A percentile compares a stretch with the other conserved stretches of the same genome.
These are phyloP conservation scores for Strobilomyces confusus DNA, from an alignment of 768 basidiomycete species.

Conservation along the genomic window DNA sequence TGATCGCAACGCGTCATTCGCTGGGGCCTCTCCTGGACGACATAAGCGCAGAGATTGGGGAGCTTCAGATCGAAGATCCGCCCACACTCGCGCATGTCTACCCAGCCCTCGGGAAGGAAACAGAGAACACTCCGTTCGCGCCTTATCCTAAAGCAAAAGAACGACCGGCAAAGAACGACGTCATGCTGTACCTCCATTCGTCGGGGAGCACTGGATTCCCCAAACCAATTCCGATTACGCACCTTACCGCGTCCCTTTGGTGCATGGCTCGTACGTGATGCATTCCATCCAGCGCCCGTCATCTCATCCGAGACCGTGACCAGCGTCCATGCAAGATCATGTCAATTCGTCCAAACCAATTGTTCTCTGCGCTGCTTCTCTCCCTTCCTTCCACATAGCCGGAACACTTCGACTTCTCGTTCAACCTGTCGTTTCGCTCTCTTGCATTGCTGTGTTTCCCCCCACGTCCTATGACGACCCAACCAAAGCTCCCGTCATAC, in stretches of 20 bases:
- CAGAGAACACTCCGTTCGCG: not conserved
- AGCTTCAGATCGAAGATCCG: constrained; percentile 13
- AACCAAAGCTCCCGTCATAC: constrained; percentile 17
- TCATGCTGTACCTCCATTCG: constrained; percentile 41
- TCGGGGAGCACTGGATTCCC: constrained; percentile 38
- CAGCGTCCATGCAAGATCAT: constrained; percentile 12
- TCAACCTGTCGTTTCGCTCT: no score
- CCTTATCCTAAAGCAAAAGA: constrained; percentile 3
- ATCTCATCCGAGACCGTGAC: not conserved
- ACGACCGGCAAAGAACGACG: constrained; percentile 12
- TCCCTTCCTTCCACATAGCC: no score
- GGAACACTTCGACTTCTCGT: no score
- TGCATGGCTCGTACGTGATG: not conserved
- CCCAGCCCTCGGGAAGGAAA: constrained; percentile 6
- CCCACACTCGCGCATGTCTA: constrained; percentile 9
- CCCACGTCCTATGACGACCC: no score
- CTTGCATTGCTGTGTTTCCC: no score
- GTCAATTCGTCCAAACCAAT: constrained; percentile 3
- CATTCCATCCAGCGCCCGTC: not conserved
- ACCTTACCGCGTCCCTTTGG: constrained; percentile 30
- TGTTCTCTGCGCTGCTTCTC: not conserved
- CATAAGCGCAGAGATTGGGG: constrained; percentile 22
- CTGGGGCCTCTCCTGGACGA: constrained; percentile 26
- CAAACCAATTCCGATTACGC: constrained; percentile 30
- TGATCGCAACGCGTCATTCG: constrained; percentile 35